Evolutionary conservation across 2,329 filamentous ascomycete species (phyloP).

Genomic region (Colletotrichum filicis): DNA sequence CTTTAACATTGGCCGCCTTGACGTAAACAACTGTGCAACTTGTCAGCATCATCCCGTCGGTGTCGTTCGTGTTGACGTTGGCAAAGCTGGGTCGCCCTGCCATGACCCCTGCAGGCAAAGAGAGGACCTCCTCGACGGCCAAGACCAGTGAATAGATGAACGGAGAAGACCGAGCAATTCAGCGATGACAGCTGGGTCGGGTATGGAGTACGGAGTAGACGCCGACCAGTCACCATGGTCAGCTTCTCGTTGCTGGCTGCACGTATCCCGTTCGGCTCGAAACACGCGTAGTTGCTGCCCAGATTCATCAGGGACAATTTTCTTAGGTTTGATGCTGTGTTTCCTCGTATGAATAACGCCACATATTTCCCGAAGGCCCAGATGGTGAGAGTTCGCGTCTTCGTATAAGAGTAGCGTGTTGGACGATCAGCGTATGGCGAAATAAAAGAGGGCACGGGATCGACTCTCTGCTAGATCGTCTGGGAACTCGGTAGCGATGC

Average conservation of each 20-base stretch:
- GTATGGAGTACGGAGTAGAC: not conserved
- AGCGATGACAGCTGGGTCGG: not conserved
- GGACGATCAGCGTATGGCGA: not conserved
- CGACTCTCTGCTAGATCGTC: not conserved
- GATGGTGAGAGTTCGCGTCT: not conserved
- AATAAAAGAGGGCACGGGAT: not conserved
- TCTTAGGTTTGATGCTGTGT: not conserved
- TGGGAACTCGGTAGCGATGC: not conserved
- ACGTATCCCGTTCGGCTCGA: not conserved
- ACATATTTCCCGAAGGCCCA: not conserved
- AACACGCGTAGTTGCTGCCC: not conserved
- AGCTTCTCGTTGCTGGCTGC: not conserved
- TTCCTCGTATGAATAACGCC: not conserved
- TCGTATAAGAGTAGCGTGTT: not conserved
- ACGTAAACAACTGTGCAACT: not conserved
- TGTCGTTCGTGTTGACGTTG: not conserved
- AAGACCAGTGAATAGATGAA: not conserved
- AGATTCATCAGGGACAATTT: not conserved
- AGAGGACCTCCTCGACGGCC: constrained; percentile 6
- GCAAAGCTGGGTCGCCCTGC: not conserved
- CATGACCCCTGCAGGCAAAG: constrained; percentile 5
- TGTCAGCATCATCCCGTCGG: constrained; percentile 21
- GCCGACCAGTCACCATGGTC: not conserved
- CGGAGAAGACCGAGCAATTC: constrained; percentile 13
- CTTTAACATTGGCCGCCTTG: not conserved